These are phyloP conservation scores for Saccharomycopsis sp. DNA, from an alignment of 805 yeast genomes.

Conservation along the genomic window DNA sequence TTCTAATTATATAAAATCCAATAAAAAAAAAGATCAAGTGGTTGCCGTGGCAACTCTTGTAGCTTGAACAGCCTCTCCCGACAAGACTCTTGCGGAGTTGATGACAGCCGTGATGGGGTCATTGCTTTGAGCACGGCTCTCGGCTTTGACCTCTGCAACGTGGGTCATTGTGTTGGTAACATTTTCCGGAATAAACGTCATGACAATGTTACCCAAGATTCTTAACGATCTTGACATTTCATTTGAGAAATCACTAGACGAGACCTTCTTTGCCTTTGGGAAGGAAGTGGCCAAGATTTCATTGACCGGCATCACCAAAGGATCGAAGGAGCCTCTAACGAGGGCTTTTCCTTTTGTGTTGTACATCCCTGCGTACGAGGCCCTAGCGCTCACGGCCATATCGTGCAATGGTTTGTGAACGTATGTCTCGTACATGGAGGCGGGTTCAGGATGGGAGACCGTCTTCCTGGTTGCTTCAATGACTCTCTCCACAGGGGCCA, in stretches of 20 bases:
- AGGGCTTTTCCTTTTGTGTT: constrained; percentile 56
- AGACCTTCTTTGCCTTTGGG: constrained; percentile 37
- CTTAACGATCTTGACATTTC: constrained; percentile 46
- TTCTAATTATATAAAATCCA: no score
- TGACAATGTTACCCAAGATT: constrained; percentile 3
- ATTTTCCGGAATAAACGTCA: not conserved
- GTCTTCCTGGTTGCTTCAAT: not conserved
- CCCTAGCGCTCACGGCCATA: constrained; percentile 5
- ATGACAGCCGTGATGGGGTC: constrained; percentile 8
- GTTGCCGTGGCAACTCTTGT: no score
- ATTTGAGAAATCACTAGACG: constrained; percentile 39
- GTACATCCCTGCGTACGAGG: constrained; percentile 27
- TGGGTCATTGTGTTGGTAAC: not conserved
- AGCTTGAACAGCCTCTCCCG: no score
- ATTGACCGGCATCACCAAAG: constrained; percentile 55
- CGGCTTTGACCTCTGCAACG: constrained; percentile 1
- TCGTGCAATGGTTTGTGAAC: constrained; percentile 13
- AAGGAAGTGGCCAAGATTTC: constrained; percentile 39
- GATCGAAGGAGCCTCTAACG: constrained; percentile 53
- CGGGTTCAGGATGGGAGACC: no score
- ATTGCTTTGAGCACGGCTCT: constrained; percentile 2
- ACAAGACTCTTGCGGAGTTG: constrained; percentile 3
- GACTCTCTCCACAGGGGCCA: not conserved
- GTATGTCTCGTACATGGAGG: constrained; percentile 7
- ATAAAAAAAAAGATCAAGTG: no score